phyloP scores from a whole-genome alignment of 257 asterid species.

The Catharanthus roseus region DNA sequence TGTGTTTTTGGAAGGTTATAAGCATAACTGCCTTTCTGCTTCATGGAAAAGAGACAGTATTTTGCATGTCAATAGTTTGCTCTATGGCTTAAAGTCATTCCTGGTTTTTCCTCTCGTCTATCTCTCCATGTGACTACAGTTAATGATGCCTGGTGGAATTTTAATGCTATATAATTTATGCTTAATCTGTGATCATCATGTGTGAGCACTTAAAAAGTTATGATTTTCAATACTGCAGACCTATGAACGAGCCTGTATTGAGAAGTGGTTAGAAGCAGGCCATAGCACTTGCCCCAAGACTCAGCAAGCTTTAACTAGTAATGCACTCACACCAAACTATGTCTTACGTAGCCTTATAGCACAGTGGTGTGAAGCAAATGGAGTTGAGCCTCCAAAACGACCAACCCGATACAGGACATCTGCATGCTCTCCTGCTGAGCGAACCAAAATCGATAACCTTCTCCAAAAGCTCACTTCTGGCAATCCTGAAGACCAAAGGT shows the following conservation, averaged over 20 bases:
- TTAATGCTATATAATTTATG: too few relatives aligned
- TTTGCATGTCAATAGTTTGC: not conserved
- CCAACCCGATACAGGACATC: conserved; percentile 56
- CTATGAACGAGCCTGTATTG: conserved; percentile 79
- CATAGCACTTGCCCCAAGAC: conserved; percentile 92
- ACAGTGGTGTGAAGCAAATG: conserved; percentile 95
- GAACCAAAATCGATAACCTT: conserved; percentile 56
- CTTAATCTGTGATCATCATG: not conserved
- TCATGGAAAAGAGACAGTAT: not conserved
- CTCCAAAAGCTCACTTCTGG: conserved; percentile 68
- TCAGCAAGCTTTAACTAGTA: conserved; percentile 71
- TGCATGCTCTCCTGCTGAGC: conserved; percentile 63
- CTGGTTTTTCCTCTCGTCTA: not conserved
- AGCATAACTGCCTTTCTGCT: not conserved
- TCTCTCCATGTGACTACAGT: not conserved
- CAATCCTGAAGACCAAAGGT: conserved; percentile 74
- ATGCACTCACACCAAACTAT: conserved; percentile 75
- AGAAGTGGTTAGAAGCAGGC: conserved; percentile 92
- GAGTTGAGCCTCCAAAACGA: conserved; percentile 80
- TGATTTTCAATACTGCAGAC: conserved; percentile 45
- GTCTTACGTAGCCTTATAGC: conserved; percentile 93
- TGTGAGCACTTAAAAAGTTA: not conserved
- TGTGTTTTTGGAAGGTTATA: not conserved
- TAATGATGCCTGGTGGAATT: not conserved
- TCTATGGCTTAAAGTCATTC: not conserved